These are phyloP conservation scores for Russula emetica DNA, from an alignment of 768 basidiomycete species.

Conservation along the genomic window DNA sequence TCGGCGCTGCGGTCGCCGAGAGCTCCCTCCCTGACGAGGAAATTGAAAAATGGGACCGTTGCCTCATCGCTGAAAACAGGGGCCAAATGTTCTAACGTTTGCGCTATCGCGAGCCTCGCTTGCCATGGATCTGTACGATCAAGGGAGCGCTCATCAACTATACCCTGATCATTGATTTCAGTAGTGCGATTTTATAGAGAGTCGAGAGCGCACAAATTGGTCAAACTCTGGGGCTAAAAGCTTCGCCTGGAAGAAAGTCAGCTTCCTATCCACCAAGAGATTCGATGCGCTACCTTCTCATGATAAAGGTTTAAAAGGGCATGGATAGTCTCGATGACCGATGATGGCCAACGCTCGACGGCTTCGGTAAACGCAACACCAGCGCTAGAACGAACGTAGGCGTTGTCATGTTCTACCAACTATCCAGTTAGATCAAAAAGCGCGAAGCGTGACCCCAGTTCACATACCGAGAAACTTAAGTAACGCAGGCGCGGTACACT, in stretches of 20 bases:
- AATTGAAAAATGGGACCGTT: constrained; percentile 71
- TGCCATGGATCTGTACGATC: constrained; percentile 88
- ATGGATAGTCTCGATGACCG: constrained; percentile 43
- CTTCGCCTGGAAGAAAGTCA: constrained; percentile 53
- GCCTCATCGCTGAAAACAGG: constrained; percentile 57
- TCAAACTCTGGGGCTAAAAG: constrained; percentile 90
- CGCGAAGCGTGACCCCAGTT: background rate
- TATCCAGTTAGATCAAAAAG: background rate
- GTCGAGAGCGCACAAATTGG: constrained; percentile 61
- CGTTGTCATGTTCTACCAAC: constrained; percentile 64
- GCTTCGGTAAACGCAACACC: constrained; percentile 75
- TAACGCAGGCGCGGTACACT: constrained; percentile 51
- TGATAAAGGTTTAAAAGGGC: constrained; percentile 70
- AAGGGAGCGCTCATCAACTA: constrained; percentile 85
- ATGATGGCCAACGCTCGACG: constrained; percentile 65
- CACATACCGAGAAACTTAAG: constrained; percentile 63
- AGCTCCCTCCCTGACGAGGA: constrained; percentile 81
- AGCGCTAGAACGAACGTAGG: constrained; percentile 70
- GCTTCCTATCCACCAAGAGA: background rate
- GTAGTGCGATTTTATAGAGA: background rate
- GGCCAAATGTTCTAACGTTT: constrained; percentile 62
- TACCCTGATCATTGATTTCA: constrained; percentile 54
- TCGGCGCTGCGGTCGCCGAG: constrained; percentile 80
- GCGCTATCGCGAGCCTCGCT: constrained; percentile 68
- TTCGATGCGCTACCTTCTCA: constrained; percentile 57